A percentile compares a stretch with the other conserved stretches of the same genome.
Evolutionary conservation across 169 alveolate species (phyloP).

Genomic region (Plasmodium inui): DNA sequence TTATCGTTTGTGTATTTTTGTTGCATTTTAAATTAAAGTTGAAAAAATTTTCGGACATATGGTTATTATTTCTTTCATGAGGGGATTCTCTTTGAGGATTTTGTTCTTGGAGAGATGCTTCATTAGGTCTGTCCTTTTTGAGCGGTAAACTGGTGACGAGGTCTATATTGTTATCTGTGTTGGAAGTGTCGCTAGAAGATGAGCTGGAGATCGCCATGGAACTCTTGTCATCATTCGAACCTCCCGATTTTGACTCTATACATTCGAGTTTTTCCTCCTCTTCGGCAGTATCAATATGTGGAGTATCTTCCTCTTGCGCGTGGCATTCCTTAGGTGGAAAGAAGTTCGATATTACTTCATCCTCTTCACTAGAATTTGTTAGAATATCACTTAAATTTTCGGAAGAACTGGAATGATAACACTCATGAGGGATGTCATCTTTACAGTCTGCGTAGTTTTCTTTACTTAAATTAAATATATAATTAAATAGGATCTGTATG

Average conservation of each 20-base stretch:
- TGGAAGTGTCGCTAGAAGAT: background rate
- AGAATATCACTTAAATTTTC: constrained; percentile 30
- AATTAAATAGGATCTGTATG: constrained; percentile 40
- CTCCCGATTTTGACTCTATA: background rate
- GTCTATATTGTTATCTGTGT: background rate
- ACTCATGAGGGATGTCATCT: background rate
- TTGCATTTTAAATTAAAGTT: constrained; percentile 60
- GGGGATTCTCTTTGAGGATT: background rate
- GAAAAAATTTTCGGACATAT: constrained; percentile 20
- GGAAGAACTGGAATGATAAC: constrained; percentile 40
- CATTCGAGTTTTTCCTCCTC: background rate
- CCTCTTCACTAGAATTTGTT: constrained; percentile 28
- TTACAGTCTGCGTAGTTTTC: background rate
- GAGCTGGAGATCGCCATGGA: background rate
- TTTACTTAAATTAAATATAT: constrained; percentile 42
- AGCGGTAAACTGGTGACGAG: background rate
- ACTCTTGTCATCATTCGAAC: background rate
- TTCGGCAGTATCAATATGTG: background rate
- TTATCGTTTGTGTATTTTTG: constrained; percentile 40
- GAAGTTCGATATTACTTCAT: background rate
- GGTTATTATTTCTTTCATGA: constrained; percentile 1
- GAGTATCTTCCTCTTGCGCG: background rate
- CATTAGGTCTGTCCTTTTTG: background rate
- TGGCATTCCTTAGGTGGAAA: background rate
- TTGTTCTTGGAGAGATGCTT: background rate